phyloP scores from a whole-genome alignment of 1,284 basidiomycete genomes.

The Ceratobasidium sp. region DNA sequence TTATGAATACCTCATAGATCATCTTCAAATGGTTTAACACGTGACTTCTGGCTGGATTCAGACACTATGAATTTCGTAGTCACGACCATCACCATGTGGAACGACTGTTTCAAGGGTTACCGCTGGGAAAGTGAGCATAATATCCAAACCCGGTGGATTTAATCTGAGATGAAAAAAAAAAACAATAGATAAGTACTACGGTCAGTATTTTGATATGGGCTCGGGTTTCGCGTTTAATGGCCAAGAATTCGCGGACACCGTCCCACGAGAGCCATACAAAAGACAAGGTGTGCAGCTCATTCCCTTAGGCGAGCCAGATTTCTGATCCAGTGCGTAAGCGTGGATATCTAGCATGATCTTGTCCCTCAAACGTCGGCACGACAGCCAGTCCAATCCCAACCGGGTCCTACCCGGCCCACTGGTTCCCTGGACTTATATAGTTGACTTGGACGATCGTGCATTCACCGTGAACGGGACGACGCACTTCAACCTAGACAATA shows the following conservation, averaged over 20 bases:
- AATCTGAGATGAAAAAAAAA: not conserved
- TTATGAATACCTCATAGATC: too few species aligned
- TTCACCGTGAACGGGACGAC: not conserved
- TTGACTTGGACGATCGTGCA: not conserved
- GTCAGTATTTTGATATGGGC: not conserved
- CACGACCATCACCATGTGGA: too few species aligned
- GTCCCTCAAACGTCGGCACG: not conserved
- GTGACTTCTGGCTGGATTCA: too few species aligned
- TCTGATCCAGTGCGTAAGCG: too few species aligned
- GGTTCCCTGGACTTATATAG: constrained; percentile 1
- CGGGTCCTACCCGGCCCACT: not conserved
- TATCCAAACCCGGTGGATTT: too few species aligned
- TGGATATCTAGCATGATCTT: too few species aligned
- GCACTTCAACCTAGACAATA: constrained; percentile 16
- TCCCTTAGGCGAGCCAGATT: too few species aligned
- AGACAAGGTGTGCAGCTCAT: not conserved
- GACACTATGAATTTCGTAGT: too few species aligned
- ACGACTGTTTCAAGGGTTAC: not conserved
- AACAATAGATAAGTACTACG: not conserved
- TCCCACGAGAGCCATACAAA: not conserved
- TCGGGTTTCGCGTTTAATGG: not conserved
- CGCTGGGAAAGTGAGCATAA: not conserved
- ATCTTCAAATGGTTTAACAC: too few species aligned
- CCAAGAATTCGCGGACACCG: not conserved
- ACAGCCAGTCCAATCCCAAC: not conserved